Percentiles rank a stretch among this genome's conserved stretches.
Conservation (phyloP, 1,284 basidiomycete genomes). For the Athelia psychrophila region DNA sequence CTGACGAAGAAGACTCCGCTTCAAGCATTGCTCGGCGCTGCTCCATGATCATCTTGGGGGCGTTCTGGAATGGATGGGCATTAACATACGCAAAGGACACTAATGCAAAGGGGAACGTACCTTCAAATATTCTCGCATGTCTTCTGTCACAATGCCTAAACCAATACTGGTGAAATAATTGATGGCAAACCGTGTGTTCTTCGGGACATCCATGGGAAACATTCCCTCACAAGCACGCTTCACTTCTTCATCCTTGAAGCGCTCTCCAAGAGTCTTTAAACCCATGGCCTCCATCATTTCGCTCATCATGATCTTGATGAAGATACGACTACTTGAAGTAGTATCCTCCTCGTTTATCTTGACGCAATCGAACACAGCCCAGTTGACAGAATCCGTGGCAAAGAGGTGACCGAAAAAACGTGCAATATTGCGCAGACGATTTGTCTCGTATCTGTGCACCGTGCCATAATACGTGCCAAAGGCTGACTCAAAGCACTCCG, state of each 20-base stretch:
- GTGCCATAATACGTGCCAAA: constrained; percentile 94
- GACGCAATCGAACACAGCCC: constrained; percentile 83
- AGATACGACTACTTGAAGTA: constrained; percentile 94
- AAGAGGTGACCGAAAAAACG: constrained; percentile 94
- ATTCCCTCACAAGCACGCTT: constrained; percentile 75
- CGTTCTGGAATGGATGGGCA: constrained; percentile 55
- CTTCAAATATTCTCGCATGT: constrained; percentile 95
- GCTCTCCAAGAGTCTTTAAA: constrained; percentile 75
- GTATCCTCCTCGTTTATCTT: constrained; percentile 98
- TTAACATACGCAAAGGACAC: constrained; percentile 1
- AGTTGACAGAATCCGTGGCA: constrained; percentile 85
- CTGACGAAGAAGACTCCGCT: constrained; percentile 67
- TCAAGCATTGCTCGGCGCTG: constrained; percentile 85
- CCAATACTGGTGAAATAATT: constrained; percentile 98
- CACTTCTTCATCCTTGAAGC: constrained; percentile 87
- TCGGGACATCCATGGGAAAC: constrained; percentile 96
- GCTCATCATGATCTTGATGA: constrained; percentile 94
- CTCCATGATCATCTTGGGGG: constrained; percentile 88
- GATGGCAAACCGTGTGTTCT: constrained; percentile 96
- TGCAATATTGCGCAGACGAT: constrained; percentile 95
- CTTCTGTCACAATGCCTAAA: constrained; percentile 88
- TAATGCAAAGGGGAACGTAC: constrained; percentile 37
- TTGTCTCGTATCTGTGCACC: constrained; percentile 98
- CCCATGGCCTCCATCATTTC: constrained; percentile 96
- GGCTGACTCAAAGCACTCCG: constrained; percentile 83